A percentile compares a stretch with the other conserved stretches of the same genome.
Evolutionary conservation across 192 early-diverging fungal genomes (phyloP).

Genomic region (Glomus cerebriforme): DNA sequence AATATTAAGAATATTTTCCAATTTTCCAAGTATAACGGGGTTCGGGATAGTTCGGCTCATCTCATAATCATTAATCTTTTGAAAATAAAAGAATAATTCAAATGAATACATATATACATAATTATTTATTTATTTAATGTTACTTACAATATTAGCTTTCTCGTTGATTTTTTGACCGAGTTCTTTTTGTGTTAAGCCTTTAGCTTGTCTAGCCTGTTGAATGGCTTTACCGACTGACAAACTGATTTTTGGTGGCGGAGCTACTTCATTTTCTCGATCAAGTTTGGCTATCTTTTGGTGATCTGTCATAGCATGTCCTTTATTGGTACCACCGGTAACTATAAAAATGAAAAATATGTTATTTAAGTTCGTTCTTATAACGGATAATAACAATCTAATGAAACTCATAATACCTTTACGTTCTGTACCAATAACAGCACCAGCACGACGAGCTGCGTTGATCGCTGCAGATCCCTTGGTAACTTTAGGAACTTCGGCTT

Average conservation of each 20-base stretch:
- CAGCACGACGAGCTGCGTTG: conserved; percentile 74
- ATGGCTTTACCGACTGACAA: conserved; percentile 80
- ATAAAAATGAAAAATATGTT: not conserved
- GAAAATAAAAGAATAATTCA: conserved; percentile 9
- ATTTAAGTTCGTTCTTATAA: not conserved
- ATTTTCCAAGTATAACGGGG: conserved; percentile 85
- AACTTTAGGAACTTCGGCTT: conserved; percentile 59
- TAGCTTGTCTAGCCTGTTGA: conserved; percentile 74
- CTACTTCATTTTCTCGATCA: conserved; percentile 86
- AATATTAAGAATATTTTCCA: conserved; percentile 87
- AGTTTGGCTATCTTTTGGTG: conserved; percentile 82
- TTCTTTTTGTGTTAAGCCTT: conserved; percentile 86
- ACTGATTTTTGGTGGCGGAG: conserved; percentile 65
- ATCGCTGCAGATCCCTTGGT: conserved; percentile 63
- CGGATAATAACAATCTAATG: not conserved
- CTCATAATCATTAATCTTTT: conserved; percentile 87
- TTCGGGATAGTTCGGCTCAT: conserved; percentile 82
- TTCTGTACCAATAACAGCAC: conserved; percentile 70
- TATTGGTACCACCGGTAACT: conserved; percentile 51
- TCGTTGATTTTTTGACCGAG: conserved; percentile 89
- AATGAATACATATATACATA: not conserved
- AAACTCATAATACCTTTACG: conserved; percentile 59
- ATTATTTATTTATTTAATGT: not conserved
- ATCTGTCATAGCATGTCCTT: conserved; percentile 62
- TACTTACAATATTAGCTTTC: conserved; percentile 78